Base-by-base conservation (phyloP, 345 rosid genomes). In the Arabis alpina region DNA sequence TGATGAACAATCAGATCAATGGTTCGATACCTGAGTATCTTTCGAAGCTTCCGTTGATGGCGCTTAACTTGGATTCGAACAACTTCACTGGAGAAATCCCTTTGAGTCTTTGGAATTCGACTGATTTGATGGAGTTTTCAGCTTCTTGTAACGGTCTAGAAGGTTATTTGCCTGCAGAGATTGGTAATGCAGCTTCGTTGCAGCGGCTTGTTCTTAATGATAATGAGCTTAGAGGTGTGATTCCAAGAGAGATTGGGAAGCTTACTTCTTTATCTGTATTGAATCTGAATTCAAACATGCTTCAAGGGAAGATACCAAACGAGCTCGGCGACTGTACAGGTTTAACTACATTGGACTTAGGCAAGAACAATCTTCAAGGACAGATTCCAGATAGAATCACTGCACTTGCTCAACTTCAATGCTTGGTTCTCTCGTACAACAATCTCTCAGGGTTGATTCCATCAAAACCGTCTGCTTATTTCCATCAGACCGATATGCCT, bases 361-460 rank as follows among this genome's bases (percentile, higher is more conserved):
- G 99, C 37, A 81, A 80, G 64, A 94, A 94, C 81, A 75, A 70
- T 73, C 83, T 94, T 14, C 71, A 52, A 65, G 99, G 99, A 16
- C 63, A 85, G 27, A 88, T 94, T 66, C 98, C 98, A 0, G 81
- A 71, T 13, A 71, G 43, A 47, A 64, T 92, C 59, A 81, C 86
- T 3, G 85, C 64, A 75, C 80, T 94, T 77, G 75, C 80, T 62
- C 86, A 84, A 77, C 80, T 94, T 49, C 98, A 94, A 16, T 86
- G 96, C 66, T 47, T 94, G 79, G 93, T 94, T 71, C 92, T 92
- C 40, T 88, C 98, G 49, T 76, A 80, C 75, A 94, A 92, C 75
- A 80, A 78, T 65, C 80, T 94, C 41, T 85, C 95, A 0, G 99
- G 99, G 5, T 23, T 80, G 3, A 91, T 94, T 55, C 96, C 98